These are phyloP conservation scores for Phytopythium kandeliae DNA, from an alignment of 352 stramenopile species.

Conservation along the genomic window DNA sequence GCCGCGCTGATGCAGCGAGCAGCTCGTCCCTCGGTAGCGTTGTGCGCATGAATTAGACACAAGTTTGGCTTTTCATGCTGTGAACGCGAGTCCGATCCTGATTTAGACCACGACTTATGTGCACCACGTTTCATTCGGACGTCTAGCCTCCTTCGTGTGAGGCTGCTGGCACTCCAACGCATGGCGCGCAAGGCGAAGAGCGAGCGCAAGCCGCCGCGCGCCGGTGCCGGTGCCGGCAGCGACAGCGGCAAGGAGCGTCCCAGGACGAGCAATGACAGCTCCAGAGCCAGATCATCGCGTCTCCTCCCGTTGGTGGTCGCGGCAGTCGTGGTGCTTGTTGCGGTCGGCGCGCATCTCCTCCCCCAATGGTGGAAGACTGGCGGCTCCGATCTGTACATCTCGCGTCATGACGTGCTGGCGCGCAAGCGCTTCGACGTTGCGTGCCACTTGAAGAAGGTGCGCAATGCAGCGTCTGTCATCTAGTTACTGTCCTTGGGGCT, in stretches of 20 bases:
- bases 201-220: conserved; percentile 5
- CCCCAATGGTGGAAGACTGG: not conserved
- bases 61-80: too few species aligned
- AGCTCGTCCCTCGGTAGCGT: not conserved
- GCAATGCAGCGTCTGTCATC: too few species aligned
- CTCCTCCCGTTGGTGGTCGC: not conserved
- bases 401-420: conserved; percentile 24
- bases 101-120: not conserved
- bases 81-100: too few species aligned
- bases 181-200: conserved; percentile 14
- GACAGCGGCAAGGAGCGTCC: too few species aligned
- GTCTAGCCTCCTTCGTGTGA: too few species aligned
- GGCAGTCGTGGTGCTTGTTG: not conserved
- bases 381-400: conserved; percentile 18
- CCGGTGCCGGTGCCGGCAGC: not conserved
- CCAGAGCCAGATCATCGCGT: not conserved
- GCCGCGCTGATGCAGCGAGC: not conserved
- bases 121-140: not conserved
- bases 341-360: not conserved
- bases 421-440: conserved; percentile 50
- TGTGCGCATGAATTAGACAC: not conserved
- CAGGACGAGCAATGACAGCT: not conserved
- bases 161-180: not conserved
- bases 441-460: conserved; percentile 43
- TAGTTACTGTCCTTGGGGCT: too few species aligned